Base-by-base conservation (phyloP, 805 yeast species). In the Komagataella populi region DNA sequence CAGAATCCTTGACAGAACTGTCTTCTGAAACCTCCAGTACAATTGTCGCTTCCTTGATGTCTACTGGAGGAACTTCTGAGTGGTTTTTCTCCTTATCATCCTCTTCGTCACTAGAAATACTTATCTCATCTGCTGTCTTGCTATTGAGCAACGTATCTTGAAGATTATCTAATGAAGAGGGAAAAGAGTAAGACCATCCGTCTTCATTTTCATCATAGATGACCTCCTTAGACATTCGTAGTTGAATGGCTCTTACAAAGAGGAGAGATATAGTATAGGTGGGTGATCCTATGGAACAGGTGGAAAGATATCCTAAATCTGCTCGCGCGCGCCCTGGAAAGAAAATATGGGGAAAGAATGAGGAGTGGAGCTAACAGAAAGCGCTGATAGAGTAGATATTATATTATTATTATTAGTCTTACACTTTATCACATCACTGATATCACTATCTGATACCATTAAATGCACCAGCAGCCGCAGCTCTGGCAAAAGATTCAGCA, bases 401-500 rank as follows among this genome's bases (percentile, higher is more conserved):
- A 20, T 30, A 10, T 7, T 30, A 30, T 30, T 30, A 30, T 30
- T 30, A 30, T 30, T 12, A 30, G 10, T 30, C 2, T 30, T 12
- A 30, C 39, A 10, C 10, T 30, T 30, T 30, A 30, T 8, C 12
- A 30, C 10, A 10, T 12, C 5, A 30, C 14, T 30, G 39, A 14
- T 30, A 3, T 30, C 5, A 30, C 39, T 30, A 30, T 8, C 39
- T 30, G n/a, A 30, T 30, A 24, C 44, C 24, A 30, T 36, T 18
- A 10, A 36, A 48, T 14, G 18, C 46, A 4, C 46, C 46, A 7
- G 12, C 46, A 23, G 22, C 46, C n/a, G 23, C 49, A 48, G 39
- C 39, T 30, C 39, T 36, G 22, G 49, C 22, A 45, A 45, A 45
- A 20, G 54, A 47, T 48, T 64, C 68, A 1, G 70, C 65, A 0